Percentiles rank a stretch among this genome's conserved stretches.
phyloP scores from a whole-genome alignment of 129 eudicot genomes.

The carrot (Daucus carota) region DNA sequence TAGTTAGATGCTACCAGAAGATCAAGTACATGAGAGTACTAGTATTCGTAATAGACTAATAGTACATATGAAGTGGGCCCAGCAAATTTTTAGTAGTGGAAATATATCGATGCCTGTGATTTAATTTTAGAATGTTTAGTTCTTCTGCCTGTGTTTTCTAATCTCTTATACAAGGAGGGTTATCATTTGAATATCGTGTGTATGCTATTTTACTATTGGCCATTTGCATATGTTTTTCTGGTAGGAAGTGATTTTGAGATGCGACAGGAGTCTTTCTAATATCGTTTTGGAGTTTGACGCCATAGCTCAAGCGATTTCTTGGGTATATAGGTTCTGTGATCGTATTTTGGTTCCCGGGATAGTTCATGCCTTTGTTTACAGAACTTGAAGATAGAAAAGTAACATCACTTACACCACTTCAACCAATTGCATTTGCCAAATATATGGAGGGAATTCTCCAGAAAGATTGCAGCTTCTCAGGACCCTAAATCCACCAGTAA shows the following conservation, averaged over 20 bases:
- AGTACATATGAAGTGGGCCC: background rate
- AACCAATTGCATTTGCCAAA: conserved; percentile 52
- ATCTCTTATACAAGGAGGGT: background rate
- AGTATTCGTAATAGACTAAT: background rate
- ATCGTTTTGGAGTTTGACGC: background rate
- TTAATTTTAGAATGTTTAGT: no score
- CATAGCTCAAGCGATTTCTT: background rate
- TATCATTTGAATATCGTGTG: background rate
- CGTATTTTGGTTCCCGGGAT: background rate
- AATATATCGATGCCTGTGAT: background rate
- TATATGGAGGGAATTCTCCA: conserved; percentile 61
- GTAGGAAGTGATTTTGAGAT: background rate
- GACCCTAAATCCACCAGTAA: conserved; percentile 38
- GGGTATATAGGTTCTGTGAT: background rate
- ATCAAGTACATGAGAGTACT: background rate
- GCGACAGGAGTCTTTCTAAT: background rate
- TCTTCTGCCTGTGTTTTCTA: background rate
- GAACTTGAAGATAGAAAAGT: background rate
- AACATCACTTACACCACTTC: conserved; percentile 45
- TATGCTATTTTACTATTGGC: background rate
- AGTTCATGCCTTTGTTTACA: background rate
- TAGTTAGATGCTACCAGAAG: background rate
- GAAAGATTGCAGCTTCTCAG: conserved; percentile 71
- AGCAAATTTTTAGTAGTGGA: background rate
- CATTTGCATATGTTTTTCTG: background rate